Evolutionary conservation across 306 rosid genomes (phyloP), one percentile per base, ranked within the genome.

Genomic region (Vicia villosa): DNA sequence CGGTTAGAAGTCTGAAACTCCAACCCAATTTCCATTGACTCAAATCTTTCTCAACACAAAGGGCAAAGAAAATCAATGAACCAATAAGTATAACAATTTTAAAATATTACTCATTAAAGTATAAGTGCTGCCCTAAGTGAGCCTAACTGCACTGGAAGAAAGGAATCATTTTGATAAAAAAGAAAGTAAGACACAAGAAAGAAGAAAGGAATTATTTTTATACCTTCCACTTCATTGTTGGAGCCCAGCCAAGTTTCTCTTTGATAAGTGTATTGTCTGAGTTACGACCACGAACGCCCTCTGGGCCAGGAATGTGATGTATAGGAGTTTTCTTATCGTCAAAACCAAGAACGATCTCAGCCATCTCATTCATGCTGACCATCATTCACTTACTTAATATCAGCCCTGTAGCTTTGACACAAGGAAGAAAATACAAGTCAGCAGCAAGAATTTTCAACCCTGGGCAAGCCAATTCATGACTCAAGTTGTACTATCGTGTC

Each of bases 281-380:
- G 83, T 95, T 95, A 30, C 99, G 99, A 19, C 99, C 99, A 56
- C 99, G 97, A 73, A 95, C 97, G 24, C 99, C 99, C 84, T 95
- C 97, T 13, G 99, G 99, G 1, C 99, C 99, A 21, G 99, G 99
- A 83, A 95, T 95, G 84, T 91, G 96, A 22, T 87, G 96, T 60
- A 95, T 89, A 11, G 96, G 96, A 57, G 79, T 91, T 24, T 75
- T 86, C 86, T 89, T 94, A 87, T 77, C 43, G 60, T 94, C 97
- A 68, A 94, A 91, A 87, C 99, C 78, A 66, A 91, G 97, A 65
- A 94, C 88, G 47, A 94, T 88, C 86, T 91, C 95, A 24, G 97
- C 97, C 97, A 94, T 94, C 64, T 91, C 97, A 74, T 94, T 91
- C 99, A 94, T 94, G 89, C 99, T 94, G 14, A 94, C 99, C 99